phyloP scores from a whole-genome alignment of 1,284 basidiomycete genomes.

The Cryptococcus amylolentus region DNA sequence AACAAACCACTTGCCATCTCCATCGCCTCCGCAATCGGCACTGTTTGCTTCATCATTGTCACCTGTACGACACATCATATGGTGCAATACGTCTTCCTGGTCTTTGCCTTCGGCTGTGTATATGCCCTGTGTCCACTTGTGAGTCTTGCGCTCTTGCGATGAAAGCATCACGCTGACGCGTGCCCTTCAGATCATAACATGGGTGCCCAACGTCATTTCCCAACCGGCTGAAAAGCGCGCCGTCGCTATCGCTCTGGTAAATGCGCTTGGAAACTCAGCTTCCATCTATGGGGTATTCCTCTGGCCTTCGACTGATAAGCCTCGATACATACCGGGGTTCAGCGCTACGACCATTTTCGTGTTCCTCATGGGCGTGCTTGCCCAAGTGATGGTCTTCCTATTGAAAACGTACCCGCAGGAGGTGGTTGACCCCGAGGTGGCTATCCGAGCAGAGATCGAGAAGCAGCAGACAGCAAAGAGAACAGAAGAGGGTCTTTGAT shows the following conservation, averaged over 20 bases:
- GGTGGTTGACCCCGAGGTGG: constrained; percentile 25
- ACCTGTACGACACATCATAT: constrained; percentile 43
- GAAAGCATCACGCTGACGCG: too few species aligned
- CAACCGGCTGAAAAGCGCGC: constrained; percentile 50
- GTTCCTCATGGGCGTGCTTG: constrained; percentile 41
- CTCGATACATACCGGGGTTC: constrained; percentile 52
- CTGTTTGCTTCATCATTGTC: constrained; percentile 50
- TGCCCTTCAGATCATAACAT: constrained; percentile 36
- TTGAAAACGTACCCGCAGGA: constrained; percentile 44
- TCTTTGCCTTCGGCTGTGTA: constrained; percentile 52
- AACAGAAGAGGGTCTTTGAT: too few species aligned
- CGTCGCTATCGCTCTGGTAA: constrained; percentile 49
- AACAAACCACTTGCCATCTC: constrained; percentile 50
- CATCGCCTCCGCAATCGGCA: constrained; percentile 33
- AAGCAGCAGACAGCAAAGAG: constrained; percentile 12
- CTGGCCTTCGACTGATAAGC: constrained; percentile 50
- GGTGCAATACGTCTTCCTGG: constrained; percentile 53
- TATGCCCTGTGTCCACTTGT: constrained; percentile 51
- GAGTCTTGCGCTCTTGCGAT: not conserved
- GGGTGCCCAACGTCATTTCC: constrained; percentile 47
- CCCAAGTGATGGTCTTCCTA: constrained; percentile 44
- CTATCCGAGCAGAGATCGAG: constrained; percentile 26
- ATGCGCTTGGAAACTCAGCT: constrained; percentile 43
- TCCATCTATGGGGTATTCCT: constrained; percentile 54
- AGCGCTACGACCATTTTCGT: constrained; percentile 48